Base-by-base conservation (phyloP, 2,329 filamentous ascomycete genomes). In the Colletotrichum echinochloae region DNA sequence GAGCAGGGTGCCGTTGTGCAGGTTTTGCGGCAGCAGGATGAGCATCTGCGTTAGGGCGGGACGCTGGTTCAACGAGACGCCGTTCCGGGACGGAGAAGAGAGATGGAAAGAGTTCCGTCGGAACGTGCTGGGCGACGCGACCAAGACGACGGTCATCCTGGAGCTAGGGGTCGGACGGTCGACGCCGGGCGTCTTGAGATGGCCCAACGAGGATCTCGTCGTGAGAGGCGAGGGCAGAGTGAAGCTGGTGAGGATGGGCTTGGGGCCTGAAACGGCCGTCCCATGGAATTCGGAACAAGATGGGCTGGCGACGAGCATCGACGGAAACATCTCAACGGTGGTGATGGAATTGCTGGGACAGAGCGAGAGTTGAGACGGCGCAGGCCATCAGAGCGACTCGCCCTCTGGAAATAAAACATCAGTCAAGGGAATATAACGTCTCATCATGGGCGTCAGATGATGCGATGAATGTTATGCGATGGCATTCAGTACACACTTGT, bases 101-200 rank as follows among this genome's bases (percentile, higher is more conserved):
- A 56, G 65, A 46, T 74, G 72, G 70, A 60, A 54, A 35, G 28
- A 60, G 39, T 74, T 74, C 39, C 62, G 52, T n/a, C 55, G 46
- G 35, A 41, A 64, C 7, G 23, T 62, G 5, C 39, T 63, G 18
- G 44, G 33, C 28, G 52, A 57, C 30, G 52, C 44, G 51, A 33
- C 52, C 20, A 69, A 55, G 56, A 66, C 49, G 28, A 63, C 57
- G 20, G 66, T 74, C 28, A 71, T 74, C 39, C 52, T 75, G 46
- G 73, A 74, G 68, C 68, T 73, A 26, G 72, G 73, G 33, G 73
- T 73, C 41, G 72, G 73, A 5, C 70, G 73, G 67, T 74, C 70
- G 16, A 74, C 72, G 14, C 70, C 74, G 30, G 68, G 72, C 5
- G 74, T 73, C 5, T 35, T 74, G 59, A 62, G 72, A 18, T 73